Evolutionary conservation across 192 early-diverging fungal species (phyloP).

Genomic region (Coemansia reversa): DNA sequence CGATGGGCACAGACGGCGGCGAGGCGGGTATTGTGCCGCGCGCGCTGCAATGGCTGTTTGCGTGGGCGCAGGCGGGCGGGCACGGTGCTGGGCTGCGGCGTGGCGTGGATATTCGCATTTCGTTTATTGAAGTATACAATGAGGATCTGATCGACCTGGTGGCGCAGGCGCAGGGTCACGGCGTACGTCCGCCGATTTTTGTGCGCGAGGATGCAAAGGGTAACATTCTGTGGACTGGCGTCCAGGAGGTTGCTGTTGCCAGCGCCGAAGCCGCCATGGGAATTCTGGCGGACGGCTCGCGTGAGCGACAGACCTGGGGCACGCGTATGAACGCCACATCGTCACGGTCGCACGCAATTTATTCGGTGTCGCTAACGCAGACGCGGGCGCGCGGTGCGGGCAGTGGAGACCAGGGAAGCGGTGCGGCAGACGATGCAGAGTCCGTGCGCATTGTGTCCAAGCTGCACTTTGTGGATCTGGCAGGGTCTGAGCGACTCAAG

Average conservation of each 20-base stretch:
- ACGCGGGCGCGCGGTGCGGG: conserved; percentile 48
- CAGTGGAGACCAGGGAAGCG: not conserved
- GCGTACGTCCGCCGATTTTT: conserved; percentile 62
- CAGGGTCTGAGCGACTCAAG: conserved; percentile 95
- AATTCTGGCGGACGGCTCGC: conserved; percentile 67
- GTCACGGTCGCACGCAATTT: conserved; percentile 96
- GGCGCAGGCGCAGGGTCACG: conserved; percentile 59
- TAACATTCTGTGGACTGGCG: conserved; percentile 82
- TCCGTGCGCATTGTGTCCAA: conserved; percentile 74
- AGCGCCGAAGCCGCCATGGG: conserved; percentile 72
- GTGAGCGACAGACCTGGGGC: conserved; percentile 82
- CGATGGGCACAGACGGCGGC: conserved; percentile 80
- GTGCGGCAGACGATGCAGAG: conserved; percentile 39
- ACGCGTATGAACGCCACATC: conserved; percentile 98
- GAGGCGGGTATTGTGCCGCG: conserved; percentile 68
- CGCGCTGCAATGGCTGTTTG: conserved; percentile 67
- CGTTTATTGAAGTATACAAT: conserved; percentile 96
- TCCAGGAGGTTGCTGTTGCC: conserved; percentile 71
- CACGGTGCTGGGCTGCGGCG: conserved; percentile 5
- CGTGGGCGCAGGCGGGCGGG: conserved; percentile 17
- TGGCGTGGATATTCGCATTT: conserved; percentile 58
- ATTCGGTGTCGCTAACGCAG: conserved; percentile 85
- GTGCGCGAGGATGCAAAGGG: conserved; percentile 87
- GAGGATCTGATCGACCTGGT: conserved; percentile 94
- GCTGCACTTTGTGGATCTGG: conserved; percentile 99